Evolutionary conservation across 2,329 filamentous ascomycete species (phyloP), one percentile per base, ranked within the genome.

Genomic region (Trichoderma afroharzianum): DNA sequence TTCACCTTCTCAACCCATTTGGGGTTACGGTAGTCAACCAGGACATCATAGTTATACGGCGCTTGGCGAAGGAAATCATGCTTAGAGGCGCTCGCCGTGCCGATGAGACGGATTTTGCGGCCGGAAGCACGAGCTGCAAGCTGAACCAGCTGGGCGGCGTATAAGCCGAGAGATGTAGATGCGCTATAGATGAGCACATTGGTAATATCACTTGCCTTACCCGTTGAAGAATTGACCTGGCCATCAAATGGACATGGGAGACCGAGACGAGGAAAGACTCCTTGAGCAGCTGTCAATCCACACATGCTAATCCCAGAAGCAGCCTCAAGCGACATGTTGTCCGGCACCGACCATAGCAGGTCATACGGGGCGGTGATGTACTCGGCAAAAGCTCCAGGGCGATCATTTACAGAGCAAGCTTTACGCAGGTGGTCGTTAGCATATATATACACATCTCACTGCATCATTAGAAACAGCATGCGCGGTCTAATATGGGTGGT

Each of bases 311-410:
- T 76, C 0, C 79, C 75, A 0, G 82, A 80, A 1, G 83, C 83
- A n/a, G 79, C 75, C 58, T 84, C 80, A 2, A 80, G 71, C 0
- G 75, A 72, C n/a, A 84, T 36, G 1, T 26, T 18, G 0, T 77
- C 76, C 0, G 83, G 81, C 0, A 85, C 70, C 1, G 71, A 73
- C 80, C 83, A 84, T 1, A 82, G 75, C 0, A 85, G 76, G 50
- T 84, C 82, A 50, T 76, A 78, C 1, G 78, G 76, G 0, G 77
- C 70, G 0, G 71, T 74, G 11, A 84, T 71, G 62, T 81, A 84
- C 68, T 86, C 83, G 1, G 84, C 80, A 73, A 86, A 86, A 0
- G 83, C 83, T 7, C 84, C 84, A 0, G 83, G 82, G 0, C 82
- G 79, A 5, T 82, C 78, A 64, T 85, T 85, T 7, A 77, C 75